Evolutionary conservation across 805 yeast genomes (phyloP).

Genomic region (Komagataella phaffii): DNA sequence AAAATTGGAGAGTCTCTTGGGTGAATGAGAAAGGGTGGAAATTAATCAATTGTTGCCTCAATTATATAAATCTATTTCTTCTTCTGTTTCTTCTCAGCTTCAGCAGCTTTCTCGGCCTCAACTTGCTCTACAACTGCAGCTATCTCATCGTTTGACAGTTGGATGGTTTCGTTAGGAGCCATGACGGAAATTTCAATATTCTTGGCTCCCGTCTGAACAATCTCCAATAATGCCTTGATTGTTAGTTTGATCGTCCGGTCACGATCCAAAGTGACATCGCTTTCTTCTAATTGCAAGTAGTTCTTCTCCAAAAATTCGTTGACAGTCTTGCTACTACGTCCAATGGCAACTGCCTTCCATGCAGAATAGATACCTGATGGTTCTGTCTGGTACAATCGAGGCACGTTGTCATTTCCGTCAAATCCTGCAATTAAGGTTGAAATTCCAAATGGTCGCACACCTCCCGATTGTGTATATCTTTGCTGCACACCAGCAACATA

Average conservation of each 20-base stretch:
- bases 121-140: conserved; percentile 65
- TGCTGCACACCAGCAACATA: conserved; percentile 98
- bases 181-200: conserved; percentile 88
- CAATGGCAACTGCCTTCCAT: conserved; percentile 97
- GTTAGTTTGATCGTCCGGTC: conserved; percentile 69
- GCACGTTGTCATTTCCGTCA: conserved; percentile 70
- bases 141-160: conserved; percentile 57
- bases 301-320: conserved; percentile 91
- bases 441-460: conserved; percentile 96
- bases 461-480: conserved; percentile 93
- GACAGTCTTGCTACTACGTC: conserved; percentile 89
- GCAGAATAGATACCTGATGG: conserved; percentile 96
- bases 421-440: conserved; percentile 93
- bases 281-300: conserved; percentile 25
- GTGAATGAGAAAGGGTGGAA: neutral
- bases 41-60: neutral
- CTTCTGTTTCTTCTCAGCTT: conserved; percentile 60
- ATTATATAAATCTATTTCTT: conserved; percentile 8
- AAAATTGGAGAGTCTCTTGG: neutral
- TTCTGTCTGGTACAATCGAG: conserved; percentile 86
- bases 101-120: conserved; percentile 79
- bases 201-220: conserved; percentile 95
- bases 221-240: conserved; percentile 80
- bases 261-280: conserved; percentile 43
- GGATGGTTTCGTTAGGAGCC: conserved; percentile 51